Base-by-base conservation (phyloP, 2,329 filamentous ascomycete genomes). In the Neofusicoccum ribis region DNA sequence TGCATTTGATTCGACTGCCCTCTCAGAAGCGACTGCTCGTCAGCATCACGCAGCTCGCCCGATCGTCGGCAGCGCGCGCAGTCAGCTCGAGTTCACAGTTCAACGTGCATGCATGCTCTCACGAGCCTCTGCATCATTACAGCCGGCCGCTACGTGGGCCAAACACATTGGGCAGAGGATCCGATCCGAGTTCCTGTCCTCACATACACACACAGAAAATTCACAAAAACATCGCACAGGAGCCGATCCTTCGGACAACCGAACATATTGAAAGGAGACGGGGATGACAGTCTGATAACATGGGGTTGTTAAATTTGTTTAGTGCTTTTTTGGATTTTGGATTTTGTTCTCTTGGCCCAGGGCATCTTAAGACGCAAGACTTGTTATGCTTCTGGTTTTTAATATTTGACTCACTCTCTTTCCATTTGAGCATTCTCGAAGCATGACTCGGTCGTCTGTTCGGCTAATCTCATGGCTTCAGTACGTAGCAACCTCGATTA, bases 11-110 rank as follows among this genome's bases (percentile, higher is more conserved):
- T 60, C 31, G 56, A 60, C 56, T 60, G 56, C 41, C 44, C 44
- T 44, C 39, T 47, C 43, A 36, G 43, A 47, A 20, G 43, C 43
- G 41, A 37, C 56, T 60, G 56, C 56, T 60, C 56, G 17, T 47
- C 41, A 60, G 56, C 31, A 31, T 37, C 44, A 47, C 44, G 43
- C 56, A 47, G 56, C 17, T 36, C 56, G 56, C 56, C 39, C 17
- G 43, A 44, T 20, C 27, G 43, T 60, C n/a, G 56, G 43, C 41
- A 47, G 56, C 43, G 56, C 43, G 31, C 43, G 56, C 56, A 49
- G 56, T 49, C 31, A 49, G 41, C 56, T 60, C 56, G 56, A 60
- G 56, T 60, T 47, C 41, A 60, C 56, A 36, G 56, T 60, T 60
- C 17, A 43, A 59, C 27, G 41, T 47, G 43, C 43, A 60, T 47